phyloP scores from a whole-genome alignment of 1,284 basidiomycete genomes.

The Stygiomarasmius scandens region DNA sequence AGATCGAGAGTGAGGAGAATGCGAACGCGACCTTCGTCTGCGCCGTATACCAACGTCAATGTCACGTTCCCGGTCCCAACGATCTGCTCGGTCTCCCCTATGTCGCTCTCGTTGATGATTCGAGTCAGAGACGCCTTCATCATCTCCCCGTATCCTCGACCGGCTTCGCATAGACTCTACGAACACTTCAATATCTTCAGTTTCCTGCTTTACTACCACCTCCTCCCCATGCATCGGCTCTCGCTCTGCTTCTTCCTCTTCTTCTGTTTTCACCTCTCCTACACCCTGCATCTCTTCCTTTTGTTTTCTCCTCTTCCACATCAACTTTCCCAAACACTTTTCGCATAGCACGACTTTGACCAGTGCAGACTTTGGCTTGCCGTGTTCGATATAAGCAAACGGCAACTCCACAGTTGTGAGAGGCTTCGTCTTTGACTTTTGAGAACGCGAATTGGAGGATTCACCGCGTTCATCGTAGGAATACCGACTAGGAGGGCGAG shows the following conservation, averaged over 20 bases:
- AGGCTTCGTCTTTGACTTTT: slow-evolving; percentile 30
- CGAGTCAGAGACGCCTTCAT: slow-evolving; percentile 9
- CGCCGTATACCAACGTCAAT: slow-evolving; percentile 16
- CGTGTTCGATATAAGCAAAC: slow-evolving; percentile 84
- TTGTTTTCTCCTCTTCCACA: slow-evolving; percentile 80
- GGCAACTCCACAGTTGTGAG: slow-evolving; percentile 82
- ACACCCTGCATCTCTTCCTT: slow-evolving; percentile 37
- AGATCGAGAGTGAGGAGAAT: slow-evolving; percentile 19
- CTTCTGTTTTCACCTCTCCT: slow-evolving; percentile 4
- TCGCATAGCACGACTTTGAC: slow-evolving; percentile 88
- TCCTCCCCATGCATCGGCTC: slow-evolving; percentile 13
- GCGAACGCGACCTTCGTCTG: slow-evolving; percentile 27
- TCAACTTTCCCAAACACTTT: slow-evolving; percentile 79
- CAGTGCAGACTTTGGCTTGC: slow-evolving; percentile 73
- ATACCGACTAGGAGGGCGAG: too few species aligned
- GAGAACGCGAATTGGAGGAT: slow-evolving; percentile 7
- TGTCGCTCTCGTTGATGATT: slow-evolving; percentile 1
- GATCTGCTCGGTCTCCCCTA: slow-evolving; percentile 11
- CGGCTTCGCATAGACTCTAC: neutral
- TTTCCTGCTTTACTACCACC: slow-evolving; percentile 2
- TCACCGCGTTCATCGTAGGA: slow-evolving; percentile 10
- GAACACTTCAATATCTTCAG: neutral
- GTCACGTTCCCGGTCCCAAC: slow-evolving; percentile 14
- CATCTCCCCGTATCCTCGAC: neutral
- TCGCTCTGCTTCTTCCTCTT: slow-evolving; percentile 3